Evolutionary conservation across 1,284 basidiomycete genomes (phyloP).

Genomic region (Schizophyllum amplum): DNA sequence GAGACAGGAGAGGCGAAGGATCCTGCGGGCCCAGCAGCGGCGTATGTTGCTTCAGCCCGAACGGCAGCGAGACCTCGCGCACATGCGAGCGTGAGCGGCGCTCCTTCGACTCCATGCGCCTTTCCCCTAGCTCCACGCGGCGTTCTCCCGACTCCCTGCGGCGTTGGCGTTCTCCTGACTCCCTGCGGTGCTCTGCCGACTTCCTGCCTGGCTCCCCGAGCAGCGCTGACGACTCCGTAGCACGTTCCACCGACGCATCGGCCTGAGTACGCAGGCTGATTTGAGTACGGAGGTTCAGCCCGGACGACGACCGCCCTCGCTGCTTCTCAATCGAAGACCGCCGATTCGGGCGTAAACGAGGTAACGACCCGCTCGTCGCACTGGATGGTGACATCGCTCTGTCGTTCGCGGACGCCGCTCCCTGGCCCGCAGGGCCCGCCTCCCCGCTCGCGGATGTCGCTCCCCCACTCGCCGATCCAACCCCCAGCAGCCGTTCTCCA

Average conservation of each 20-base stretch:
- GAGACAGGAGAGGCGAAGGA: no score
- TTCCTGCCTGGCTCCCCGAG: not conserved
- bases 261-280: no score
- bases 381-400: not conserved
- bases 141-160: not conserved
- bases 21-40: not conserved
- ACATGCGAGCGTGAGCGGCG: not conserved
- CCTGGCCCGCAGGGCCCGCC: no score
- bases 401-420: no score
- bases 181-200: no score
- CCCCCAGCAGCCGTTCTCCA: no score
- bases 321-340: not conserved
- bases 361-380: not conserved
- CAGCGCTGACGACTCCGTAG: not conserved
- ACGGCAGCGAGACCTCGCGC: not conserved
- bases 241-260: no score
- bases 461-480: no score
- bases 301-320: no score
- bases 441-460: no score
- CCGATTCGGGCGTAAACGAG: not conserved
- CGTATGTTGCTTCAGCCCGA: not conserved
- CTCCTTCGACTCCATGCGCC: not conserved
- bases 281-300: no score
- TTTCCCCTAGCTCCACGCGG: not conserved
- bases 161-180: no score